Percentiles rank a stretch among this genome's conserved stretches.
phyloP scores from a whole-genome alignment of 2,329 filamentous ascomycete genomes.

The Lasiodiplodia sp. region DNA sequence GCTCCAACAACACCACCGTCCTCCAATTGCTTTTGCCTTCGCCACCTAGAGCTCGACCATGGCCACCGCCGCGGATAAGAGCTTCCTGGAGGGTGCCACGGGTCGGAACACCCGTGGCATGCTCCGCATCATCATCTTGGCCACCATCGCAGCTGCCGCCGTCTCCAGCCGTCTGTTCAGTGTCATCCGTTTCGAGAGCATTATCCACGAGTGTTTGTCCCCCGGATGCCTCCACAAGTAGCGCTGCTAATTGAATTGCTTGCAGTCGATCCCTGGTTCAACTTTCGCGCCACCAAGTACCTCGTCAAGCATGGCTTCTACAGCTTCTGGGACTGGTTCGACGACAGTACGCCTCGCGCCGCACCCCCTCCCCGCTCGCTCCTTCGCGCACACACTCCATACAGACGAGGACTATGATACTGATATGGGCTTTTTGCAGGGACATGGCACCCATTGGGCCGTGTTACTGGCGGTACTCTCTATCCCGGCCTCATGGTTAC shows the following conservation, averaged over 20 bases:
- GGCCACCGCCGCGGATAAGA: conserved; percentile 49
- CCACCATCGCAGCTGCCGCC: conserved; percentile 88
- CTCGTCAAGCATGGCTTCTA: conserved; percentile 97
- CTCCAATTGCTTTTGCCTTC: conserved; percentile 31
- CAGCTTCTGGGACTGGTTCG: conserved; percentile 99
- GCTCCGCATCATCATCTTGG: conserved; percentile 87
- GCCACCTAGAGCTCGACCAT: conserved; percentile 39
- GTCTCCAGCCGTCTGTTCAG: conserved; percentile 95
- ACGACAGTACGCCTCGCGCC: conserved; percentile 73
- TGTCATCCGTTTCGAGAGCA: conserved; percentile 98
- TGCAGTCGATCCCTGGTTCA: conserved; percentile 98
- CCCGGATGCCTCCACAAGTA: conserved; percentile 50
- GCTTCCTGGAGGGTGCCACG: conserved; percentile 78
- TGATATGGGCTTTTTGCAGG: conserved; percentile 50
- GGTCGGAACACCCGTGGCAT: conserved; percentile 83
- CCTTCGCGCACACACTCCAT: not conserved
- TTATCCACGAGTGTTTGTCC: conserved; percentile 95
- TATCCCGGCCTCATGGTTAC: conserved; percentile 99
- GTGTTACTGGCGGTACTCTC: conserved; percentile 97
- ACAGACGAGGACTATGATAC: not conserved
- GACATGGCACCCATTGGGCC: conserved; percentile 98
- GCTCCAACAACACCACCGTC: conserved; percentile 26
- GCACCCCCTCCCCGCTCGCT: not conserved
- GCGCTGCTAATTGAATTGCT: conserved; percentile 35
- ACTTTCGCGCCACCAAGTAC: conserved; percentile 98